Base-by-base conservation (phyloP, 805 yeast genomes). In the Candida vaughaniae region DNA sequence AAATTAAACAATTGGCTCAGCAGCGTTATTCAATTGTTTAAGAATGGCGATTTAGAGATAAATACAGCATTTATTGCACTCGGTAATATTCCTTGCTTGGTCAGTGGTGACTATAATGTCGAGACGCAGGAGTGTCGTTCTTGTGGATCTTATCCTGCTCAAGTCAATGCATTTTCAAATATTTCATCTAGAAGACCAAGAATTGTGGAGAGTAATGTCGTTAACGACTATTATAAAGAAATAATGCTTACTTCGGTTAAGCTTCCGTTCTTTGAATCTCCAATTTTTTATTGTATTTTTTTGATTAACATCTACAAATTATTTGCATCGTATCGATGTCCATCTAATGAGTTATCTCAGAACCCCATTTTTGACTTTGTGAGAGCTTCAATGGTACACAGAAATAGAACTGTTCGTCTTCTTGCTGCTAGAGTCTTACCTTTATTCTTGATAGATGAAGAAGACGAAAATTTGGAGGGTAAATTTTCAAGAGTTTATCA, bases 331-430 rank as follows among this genome's bases (percentile, higher is more conserved):
- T 82, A 55, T 48, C 66, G 73, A 34, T 76, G 82, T 0, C 79
- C 80, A 25, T 18, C 26, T 49, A 36, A 12, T 46, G 18, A 15
- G 10, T n/a, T 27, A 8, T 11, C 9, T 4, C 35, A 45, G 58
- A 38, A 9, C 46, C 1, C 22, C 66, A 5, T 77, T 76, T 57
- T 51, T 49, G 5, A 3, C 3, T 71, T 36, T 11, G 10, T 66
- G 27, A 41, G 46, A 3, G 62, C 71, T 14, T 61, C 78, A 26
- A 40, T 52, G 1, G 62, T 64, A n/a, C 49, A 54, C 35, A 56
- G 54, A 6, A 70, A 73, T 38, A 58, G 91, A 45, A 82, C 79
- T 40, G 66, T 80, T 0, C 55, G 91, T 33, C 41, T 82, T 2
- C 48, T 78, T 3, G 66, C 79, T 2, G 64, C 76, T 0, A 69